These are phyloP conservation scores for Acer yangbiense DNA, from an alignment of 345 rosid genomes.

Conservation along the genomic window DNA sequence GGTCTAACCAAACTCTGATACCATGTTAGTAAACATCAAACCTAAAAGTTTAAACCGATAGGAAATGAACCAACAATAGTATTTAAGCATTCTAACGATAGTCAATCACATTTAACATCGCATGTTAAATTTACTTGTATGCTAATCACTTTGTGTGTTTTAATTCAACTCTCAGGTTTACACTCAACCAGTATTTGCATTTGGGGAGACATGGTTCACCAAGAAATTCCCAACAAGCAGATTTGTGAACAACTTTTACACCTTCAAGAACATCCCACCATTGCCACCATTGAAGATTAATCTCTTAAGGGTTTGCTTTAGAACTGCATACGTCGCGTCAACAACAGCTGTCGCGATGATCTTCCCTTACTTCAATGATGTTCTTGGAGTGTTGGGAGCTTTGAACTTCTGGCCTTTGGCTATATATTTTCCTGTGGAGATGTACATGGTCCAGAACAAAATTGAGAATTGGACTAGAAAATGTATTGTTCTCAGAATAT, in stretches of 20 bases:
- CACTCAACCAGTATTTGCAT: constrained; percentile 68
- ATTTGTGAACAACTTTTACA: constrained; percentile 43
- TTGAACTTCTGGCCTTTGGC: constrained; percentile 70
- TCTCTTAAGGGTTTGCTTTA: constrained; percentile 42
- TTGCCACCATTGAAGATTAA: constrained; percentile 38
- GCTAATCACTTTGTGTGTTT: not conserved
- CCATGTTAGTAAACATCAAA: no score
- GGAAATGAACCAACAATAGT: no score
- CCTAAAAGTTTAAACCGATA: no score
- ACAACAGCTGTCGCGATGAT: constrained; percentile 42
- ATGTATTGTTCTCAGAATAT: constrained; percentile 52
- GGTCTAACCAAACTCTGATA: no score
- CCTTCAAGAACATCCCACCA: constrained; percentile 28
- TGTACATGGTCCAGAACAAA: constrained; percentile 56
- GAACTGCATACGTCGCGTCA: constrained; percentile 47
- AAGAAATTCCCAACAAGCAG: constrained; percentile 38
- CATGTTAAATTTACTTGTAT: no score
- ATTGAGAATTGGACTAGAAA: constrained; percentile 45
- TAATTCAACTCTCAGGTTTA: constrained; percentile 38
- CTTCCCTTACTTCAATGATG: constrained; percentile 69
- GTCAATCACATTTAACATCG: not conserved
- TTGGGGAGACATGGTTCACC: constrained; percentile 50
- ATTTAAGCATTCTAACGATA: no score
- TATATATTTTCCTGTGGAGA: constrained; percentile 68
- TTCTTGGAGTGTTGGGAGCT: constrained; percentile 58